Base-by-base conservation (phyloP, 192 early-diverging fungal genomes). In the Physocladia obscura region DNA sequence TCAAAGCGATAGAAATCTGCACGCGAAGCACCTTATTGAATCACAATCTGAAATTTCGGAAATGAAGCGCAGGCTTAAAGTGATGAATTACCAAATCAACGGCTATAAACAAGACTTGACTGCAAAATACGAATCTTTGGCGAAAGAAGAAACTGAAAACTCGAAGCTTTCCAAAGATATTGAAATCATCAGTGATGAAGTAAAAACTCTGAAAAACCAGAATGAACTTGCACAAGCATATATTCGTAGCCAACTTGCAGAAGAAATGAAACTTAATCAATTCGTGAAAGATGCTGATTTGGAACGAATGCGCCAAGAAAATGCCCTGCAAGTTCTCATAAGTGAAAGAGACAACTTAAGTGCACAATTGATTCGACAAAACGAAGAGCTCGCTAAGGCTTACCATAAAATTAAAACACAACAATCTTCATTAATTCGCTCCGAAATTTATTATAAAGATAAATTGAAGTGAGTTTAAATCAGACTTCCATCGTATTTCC, bases 71-170 rank as follows among this genome's bases (percentile, higher is more conserved):
- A 81, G 74, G 62, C 76, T 88, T 32, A 88, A 86, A 60, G 79
- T 88, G 67, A 87, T 88, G 85, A 88, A 88, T 68, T 88, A 79
- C 57, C 85, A 85, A 61, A 88, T 88, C 69, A 85, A 82, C 64
- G 87, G 87, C 1, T 84, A 74, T 75, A 87, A 87, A 51, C 85
- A 88, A 67, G 85, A 87, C 61, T 80, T 85, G 35, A 78, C 78
- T 37, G 29, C 79, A 36, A 88, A 88, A 57, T 77, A 87, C 5
- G 83, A 78, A 15, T 59, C 73, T 4, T 58, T 88, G 44, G 74
- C 73, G 17, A 69, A 67, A 24, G 87, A 88, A 62, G 74, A 60
- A 2, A 69, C 72, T 22, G 83, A 87, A 34, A 68, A 81, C 49
- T 73, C 57, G 6, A 80, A 79, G 59, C 77, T 88, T 21, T 32